These are phyloP conservation scores for Inosperma sp. DNA, from an alignment of 768 basidiomycete species.

Conservation along the genomic window DNA sequence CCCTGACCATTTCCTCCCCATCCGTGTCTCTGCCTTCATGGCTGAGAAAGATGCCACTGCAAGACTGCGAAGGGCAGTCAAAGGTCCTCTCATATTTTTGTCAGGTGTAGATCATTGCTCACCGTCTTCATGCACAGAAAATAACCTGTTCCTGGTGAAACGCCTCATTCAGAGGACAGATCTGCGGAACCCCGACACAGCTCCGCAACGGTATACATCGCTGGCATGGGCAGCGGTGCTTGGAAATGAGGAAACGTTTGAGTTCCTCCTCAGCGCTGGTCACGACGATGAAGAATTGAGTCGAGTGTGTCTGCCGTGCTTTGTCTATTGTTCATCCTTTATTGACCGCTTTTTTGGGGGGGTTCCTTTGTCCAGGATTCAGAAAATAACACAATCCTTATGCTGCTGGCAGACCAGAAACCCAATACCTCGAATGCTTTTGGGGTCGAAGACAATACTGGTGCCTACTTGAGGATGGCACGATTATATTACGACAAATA, in stretches of 20 bases:
- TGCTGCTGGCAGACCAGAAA: constrained; percentile 83
- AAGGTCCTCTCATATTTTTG: constrained; percentile 42
- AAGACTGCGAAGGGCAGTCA: constrained; percentile 74
- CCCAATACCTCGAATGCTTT: constrained; percentile 47
- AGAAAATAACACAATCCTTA: constrained; percentile 90
- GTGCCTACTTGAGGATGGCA: constrained; percentile 81
- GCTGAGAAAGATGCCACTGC: constrained; percentile 78
- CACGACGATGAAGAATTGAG: constrained; percentile 94
- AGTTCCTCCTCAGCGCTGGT: constrained; percentile 77
- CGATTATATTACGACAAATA: constrained; percentile 83
- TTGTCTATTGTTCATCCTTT: constrained; percentile 2
- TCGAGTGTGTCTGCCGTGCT: constrained; percentile 51
- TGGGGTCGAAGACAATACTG: constrained; percentile 56
- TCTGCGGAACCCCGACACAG: constrained; percentile 86
- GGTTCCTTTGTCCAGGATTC: constrained; percentile 55
- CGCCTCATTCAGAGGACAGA: constrained; percentile 82
- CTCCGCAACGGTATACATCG: constrained; percentile 72
- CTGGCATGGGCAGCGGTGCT: constrained; percentile 89
- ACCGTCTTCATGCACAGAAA: constrained; percentile 52
- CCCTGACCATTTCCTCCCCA: not conserved
- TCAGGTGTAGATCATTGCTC: constrained; percentile 8
- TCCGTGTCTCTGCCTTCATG: constrained; percentile 41
- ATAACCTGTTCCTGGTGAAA: constrained; percentile 90
- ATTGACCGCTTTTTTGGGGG: not conserved
- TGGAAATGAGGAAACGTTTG: constrained; percentile 89